Evolutionary conservation across 169 alveolate species (phyloP).

Genomic region (Besnoitia besnoiti): DNA sequence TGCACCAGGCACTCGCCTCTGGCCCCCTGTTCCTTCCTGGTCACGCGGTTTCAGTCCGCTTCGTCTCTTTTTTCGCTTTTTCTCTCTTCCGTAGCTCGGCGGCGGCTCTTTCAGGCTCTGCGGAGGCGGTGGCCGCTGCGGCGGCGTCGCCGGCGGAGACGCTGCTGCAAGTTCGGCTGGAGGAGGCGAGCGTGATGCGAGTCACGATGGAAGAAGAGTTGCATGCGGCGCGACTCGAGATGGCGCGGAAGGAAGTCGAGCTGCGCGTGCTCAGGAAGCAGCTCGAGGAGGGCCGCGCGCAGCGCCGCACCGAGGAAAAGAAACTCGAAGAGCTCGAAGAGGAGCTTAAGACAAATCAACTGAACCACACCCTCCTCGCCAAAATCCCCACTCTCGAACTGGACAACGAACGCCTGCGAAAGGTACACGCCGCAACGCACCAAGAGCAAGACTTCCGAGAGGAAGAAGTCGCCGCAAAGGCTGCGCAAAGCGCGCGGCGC

Average conservation of each 20-base stretch:
- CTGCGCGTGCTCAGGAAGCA: constrained; percentile 38
- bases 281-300: constrained; percentile 40
- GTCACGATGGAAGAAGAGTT: constrained; percentile 53
- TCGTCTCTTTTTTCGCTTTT: not conserved
- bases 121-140: not conserved
- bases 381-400: constrained; percentile 49
- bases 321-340: constrained; percentile 45
- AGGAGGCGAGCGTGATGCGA: constrained; percentile 47
- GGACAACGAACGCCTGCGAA: constrained; percentile 33
- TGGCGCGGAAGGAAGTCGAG: constrained; percentile 38
- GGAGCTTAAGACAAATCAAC: constrained; percentile 33
- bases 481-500: too few species aligned
- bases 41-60: not conserved
- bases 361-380: constrained; percentile 37
- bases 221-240: constrained; percentile 18
- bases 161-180: constrained; percentile 49
- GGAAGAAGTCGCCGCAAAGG: too few species aligned
- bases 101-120: not conserved
- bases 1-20: not conserved
- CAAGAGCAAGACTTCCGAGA: too few species aligned
- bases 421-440: too few species aligned
- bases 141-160: not conserved
- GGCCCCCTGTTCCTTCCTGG: not conserved
- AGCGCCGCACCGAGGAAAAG: constrained; percentile 30
- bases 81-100: not conserved